Evolutionary conservation across 331 rosid genomes (phyloP).

Genomic region (Malus hybrid): DNA sequence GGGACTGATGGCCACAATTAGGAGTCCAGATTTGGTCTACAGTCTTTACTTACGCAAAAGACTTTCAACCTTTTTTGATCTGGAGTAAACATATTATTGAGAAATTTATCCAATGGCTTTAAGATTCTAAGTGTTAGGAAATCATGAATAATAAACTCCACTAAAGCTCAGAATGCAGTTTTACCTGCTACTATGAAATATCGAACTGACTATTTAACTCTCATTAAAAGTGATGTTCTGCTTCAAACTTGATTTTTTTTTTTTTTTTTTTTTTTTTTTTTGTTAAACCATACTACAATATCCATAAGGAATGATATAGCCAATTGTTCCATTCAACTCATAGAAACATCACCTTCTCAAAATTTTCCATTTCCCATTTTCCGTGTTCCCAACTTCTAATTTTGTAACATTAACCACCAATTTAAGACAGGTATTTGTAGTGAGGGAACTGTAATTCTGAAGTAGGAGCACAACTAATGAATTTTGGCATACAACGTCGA

Average conservation of each 20-base stretch:
- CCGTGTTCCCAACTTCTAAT: background rate
- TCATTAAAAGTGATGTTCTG: background rate
- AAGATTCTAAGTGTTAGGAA: background rate
- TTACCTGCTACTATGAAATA: background rate
- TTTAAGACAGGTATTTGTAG: background rate
- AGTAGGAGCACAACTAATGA: background rate
- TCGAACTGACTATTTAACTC: background rate
- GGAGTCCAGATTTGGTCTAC: background rate
- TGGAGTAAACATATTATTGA: background rate
- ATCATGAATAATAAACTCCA: background rate
- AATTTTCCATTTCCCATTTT: background rate
- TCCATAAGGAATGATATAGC: background rate
- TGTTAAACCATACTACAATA: background rate
- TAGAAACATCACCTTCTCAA: background rate
- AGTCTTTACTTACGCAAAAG: background rate
- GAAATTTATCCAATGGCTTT: background rate
- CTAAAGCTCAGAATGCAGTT: background rate
- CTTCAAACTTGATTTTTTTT: background rate
- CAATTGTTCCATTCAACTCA: background rate
- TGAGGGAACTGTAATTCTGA: background rate
- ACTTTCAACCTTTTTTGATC: background rate
- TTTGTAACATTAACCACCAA: background rate
- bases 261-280: too few relatives aligned
- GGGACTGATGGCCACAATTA: background rate
- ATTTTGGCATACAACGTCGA: background rate